Conservation (phyloP, 73 alveolate species). For the Paramecium sexaurelia region DNA sequence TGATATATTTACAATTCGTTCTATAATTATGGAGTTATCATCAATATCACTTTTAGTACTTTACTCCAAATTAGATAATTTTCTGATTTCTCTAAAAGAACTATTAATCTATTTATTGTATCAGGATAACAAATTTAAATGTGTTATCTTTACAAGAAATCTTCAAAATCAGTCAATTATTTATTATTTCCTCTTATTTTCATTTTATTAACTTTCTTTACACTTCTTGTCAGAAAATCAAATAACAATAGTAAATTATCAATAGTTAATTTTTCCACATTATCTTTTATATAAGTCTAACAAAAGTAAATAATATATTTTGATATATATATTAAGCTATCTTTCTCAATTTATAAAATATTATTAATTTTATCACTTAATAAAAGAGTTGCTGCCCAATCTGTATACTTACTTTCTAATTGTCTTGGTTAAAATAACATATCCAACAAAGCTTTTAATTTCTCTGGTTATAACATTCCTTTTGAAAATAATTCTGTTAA, state of each 20-base stretch:
- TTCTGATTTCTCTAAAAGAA: neutral
- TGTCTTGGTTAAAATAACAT: neutral
- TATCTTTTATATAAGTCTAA: neutral
- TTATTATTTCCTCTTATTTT: neutral
- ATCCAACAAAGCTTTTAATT: neutral
- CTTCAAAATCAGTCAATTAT: constrained; percentile 35
- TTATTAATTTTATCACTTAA: neutral
- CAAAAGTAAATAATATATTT: neutral
- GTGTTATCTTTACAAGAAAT: constrained; percentile 1
- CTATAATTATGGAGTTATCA: constrained; percentile 7
- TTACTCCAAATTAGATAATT: neutral
- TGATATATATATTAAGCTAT: neutral
- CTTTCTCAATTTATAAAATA: neutral
- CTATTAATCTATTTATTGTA: neutral
- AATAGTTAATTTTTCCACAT: neutral
- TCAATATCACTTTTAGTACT: neutral
- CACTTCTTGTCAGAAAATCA: constrained; percentile 13
- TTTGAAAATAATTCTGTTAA: neutral
- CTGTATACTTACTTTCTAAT: neutral
- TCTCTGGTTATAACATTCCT: neutral
- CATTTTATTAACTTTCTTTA: neutral
- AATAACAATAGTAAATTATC: constrained; percentile 9
- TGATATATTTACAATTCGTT: neutral
- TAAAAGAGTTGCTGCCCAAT: constrained; percentile 31
- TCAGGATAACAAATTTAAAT: constrained; percentile 18